Percentiles rank a stretch among this genome's conserved stretches.
Conservation (phyloP, 495 filamentous ascomycete genomes). For the Ramalina intermedia region DNA sequence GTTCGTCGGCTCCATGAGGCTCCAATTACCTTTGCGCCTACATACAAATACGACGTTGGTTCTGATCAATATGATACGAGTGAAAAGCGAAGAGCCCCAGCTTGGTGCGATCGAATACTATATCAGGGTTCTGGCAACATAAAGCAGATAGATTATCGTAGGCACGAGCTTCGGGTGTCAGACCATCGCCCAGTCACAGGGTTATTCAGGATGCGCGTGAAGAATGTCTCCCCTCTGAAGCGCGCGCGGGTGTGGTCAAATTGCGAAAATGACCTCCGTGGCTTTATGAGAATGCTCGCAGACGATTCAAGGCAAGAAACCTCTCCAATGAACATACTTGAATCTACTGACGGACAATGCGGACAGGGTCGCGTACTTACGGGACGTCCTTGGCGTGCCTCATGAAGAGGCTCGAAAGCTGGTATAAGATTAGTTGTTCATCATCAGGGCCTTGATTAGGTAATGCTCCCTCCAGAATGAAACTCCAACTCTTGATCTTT, state of each 20-base stretch:
- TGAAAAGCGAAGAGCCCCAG: conserved; percentile 89
- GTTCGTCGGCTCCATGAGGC: conserved; percentile 75
- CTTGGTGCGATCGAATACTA: conserved; percentile 90
- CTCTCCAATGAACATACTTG: background rate
- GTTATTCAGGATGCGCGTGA: conserved; percentile 63
- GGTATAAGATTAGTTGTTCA: background rate
- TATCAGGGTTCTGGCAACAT: conserved; percentile 73
- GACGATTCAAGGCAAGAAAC: conserved; percentile 47
- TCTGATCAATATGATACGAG: conserved; percentile 86
- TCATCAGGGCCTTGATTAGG: background rate
- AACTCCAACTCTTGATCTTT: no score
- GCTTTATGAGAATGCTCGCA: conserved; percentile 45
- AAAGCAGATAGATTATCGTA: conserved; percentile 71
- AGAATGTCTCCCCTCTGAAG: conserved; percentile 55
- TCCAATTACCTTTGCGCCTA: conserved; percentile 81
- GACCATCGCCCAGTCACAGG: conserved; percentile 92
- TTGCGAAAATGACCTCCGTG: conserved; percentile 58
- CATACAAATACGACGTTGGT: conserved; percentile 96
- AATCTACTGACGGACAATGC: background rate
- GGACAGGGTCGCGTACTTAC: conserved; percentile 37
- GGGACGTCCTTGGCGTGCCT: conserved; percentile 35
- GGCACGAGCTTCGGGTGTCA: conserved; percentile 78
- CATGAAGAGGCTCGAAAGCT: conserved; percentile 27
- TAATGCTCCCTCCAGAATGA: background rate
- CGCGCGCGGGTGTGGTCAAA: conserved; percentile 50